Conservation (phyloP, 2,329 filamentous ascomycete species). For the Alternaria gaisen region DNA sequence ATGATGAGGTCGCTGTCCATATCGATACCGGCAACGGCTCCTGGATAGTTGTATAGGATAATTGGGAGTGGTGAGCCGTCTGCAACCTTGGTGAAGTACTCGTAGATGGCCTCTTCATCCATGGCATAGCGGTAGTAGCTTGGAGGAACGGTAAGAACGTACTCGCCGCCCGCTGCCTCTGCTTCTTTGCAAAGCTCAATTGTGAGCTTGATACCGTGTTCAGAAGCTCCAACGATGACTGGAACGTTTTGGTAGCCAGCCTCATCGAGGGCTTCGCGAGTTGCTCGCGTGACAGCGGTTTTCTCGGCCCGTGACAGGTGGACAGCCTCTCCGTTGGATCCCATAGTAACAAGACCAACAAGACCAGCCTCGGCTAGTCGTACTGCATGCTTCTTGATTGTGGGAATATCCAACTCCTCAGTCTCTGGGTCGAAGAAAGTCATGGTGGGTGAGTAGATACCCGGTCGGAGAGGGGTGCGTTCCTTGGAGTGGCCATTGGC, state of each 20-base stretch:
- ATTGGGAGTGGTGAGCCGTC: conserved; percentile 79
- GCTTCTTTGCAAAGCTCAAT: conserved; percentile 75
- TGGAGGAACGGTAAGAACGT: conserved; percentile 79
- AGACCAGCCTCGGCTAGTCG: conserved; percentile 80
- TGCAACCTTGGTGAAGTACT: conserved; percentile 79
- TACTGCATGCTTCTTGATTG: conserved; percentile 81
- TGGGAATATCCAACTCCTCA: conserved; percentile 82
- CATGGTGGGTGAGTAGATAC: conserved; percentile 89
- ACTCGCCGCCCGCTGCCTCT: conserved; percentile 76
- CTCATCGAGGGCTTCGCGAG: conserved; percentile 81
- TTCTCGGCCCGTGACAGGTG: conserved; percentile 84
- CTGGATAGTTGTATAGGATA: conserved; percentile 90
- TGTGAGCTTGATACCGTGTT: conserved; percentile 83
- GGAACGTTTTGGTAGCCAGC: conserved; percentile 80
- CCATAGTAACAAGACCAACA: conserved; percentile 84
- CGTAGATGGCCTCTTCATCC: conserved; percentile 75
- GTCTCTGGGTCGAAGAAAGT: conserved; percentile 87
- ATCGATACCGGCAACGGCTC: conserved; percentile 85
- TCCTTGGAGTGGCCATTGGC: conserved; percentile 48
- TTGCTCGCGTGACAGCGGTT: conserved; percentile 75
- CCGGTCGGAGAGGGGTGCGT: conserved; percentile 73
- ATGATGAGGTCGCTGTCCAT: conserved; percentile 90
- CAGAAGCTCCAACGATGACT: conserved; percentile 82
- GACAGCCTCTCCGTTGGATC: conserved; percentile 89
- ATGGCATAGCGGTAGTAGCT: conserved; percentile 83